Percentiles rank a stretch among this genome's conserved stretches.
phyloP scores from a whole-genome alignment of 129 eudicot genomes.

The Saposhnikovia divaricata region DNA sequence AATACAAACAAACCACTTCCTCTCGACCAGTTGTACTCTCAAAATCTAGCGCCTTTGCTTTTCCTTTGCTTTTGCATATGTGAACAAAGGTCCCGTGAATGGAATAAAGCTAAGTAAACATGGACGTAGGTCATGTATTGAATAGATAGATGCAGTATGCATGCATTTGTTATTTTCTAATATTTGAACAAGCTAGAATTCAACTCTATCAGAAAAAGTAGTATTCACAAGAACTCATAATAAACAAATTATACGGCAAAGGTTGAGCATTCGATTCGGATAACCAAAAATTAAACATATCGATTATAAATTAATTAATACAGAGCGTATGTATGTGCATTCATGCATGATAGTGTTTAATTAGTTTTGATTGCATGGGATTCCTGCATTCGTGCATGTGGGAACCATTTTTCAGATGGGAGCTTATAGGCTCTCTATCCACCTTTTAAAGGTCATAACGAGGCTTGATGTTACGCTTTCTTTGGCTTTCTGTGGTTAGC shows the following conservation, averaged over 20 bases:
- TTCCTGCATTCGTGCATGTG: neutral
- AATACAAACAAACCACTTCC: neutral
- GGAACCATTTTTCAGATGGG: neutral
- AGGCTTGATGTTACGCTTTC: neutral
- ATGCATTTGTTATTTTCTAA: too few species aligned
- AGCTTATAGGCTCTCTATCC: neutral
- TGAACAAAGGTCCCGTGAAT: neutral
- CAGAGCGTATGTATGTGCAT: too few species aligned
- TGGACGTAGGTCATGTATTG: too few species aligned
- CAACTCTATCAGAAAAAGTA: too few species aligned
- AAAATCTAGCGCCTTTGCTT: neutral
- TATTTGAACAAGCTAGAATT: too few species aligned
- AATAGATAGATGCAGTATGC: too few species aligned
- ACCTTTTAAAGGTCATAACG: slow-evolving; percentile 3
- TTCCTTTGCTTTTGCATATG: neutral
- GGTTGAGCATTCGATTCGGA: too few species aligned
- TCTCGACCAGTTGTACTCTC: neutral
- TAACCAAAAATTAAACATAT: too few species aligned
- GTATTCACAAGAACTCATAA: too few species aligned
- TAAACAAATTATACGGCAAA: too few species aligned
- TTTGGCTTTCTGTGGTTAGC: neutral
- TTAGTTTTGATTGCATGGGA: neutral
- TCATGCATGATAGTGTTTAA: neutral
- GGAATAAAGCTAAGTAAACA: neutral
- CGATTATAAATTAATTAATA: too few species aligned